These are phyloP conservation scores for Penicillium sp. DNA, from an alignment of 2,329 filamentous ascomycete species.

Conservation along the genomic window DNA sequence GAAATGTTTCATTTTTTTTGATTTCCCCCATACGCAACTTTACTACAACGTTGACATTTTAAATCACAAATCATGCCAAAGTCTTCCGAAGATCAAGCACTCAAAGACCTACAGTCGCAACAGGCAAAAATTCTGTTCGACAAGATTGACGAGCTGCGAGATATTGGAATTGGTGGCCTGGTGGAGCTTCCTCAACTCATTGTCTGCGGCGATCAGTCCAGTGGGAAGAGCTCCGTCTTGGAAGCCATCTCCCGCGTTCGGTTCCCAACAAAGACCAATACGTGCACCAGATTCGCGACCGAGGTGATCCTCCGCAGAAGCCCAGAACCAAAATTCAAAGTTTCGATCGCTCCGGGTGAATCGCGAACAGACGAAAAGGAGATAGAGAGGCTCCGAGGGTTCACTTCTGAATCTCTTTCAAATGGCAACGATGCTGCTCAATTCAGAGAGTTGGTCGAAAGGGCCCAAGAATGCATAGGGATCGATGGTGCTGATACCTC, in stretches of 20 bases:
- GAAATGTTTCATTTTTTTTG: no score
- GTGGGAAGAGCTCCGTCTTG: constrained; percentile 68
- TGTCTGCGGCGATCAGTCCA: constrained; percentile 64
- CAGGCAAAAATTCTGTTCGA: constrained; percentile 49
- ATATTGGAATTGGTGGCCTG: constrained; percentile 53
- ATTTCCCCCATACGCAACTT: no score
- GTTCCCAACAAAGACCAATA: constrained; percentile 60
- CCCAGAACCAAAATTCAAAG: constrained; percentile 40
- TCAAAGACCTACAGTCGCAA: constrained; percentile 11
- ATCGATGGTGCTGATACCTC: constrained; percentile 30
- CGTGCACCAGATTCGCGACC: constrained; percentile 66
- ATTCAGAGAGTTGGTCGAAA: constrained; percentile 51
- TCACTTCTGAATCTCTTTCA: constrained; percentile 17
- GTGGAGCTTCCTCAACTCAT: constrained; percentile 60
- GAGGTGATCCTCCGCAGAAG: constrained; percentile 60
- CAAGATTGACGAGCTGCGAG: constrained; percentile 57
- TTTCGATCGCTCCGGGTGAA: constrained; percentile 47
- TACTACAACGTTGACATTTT: no score
- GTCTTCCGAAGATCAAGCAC: neutral
- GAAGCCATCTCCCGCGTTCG: constrained; percentile 66
- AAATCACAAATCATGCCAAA: neutral
- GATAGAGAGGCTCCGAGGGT: constrained; percentile 11
- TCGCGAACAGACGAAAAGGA: constrained; percentile 26
- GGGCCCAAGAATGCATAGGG: constrained; percentile 59
- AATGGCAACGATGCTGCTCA: constrained; percentile 40